phyloP scores from a whole-genome alignment of 768 basidiomycete species.

The Trametes meyenii region DNA sequence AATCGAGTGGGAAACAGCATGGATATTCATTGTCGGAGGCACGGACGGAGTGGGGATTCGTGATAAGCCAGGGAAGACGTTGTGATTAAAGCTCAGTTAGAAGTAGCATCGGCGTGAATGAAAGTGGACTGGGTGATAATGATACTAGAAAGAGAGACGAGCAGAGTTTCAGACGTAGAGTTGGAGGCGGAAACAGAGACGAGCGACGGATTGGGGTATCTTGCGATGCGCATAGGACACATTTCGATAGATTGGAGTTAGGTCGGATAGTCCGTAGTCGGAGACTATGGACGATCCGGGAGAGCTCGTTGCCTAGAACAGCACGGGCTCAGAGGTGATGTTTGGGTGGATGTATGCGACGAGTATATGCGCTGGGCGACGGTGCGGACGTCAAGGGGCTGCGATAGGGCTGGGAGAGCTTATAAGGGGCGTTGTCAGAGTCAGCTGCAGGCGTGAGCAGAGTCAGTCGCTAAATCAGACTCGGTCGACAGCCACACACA shows the following conservation, averaged over 20 bases:
- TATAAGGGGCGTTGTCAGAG: constrained; percentile 26
- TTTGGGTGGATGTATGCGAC: background rate
- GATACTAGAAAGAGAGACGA: constrained; percentile 17
- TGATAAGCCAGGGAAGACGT: constrained; percentile 19
- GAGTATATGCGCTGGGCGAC: background rate
- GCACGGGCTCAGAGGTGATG: constrained; percentile 18
- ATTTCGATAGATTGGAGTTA: constrained; percentile 27
- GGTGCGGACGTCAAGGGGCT: background rate
- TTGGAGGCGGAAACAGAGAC: background rate
- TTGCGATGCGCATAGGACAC: constrained; percentile 17
- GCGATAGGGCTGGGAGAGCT: constrained; percentile 8
- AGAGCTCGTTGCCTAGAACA: constrained; percentile 25
- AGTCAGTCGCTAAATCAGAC: constrained; percentile 24
- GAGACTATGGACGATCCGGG: constrained; percentile 36
- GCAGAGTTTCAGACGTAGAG: background rate
- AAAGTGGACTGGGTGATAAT: constrained; percentile 26
- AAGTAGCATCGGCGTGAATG: constrained; percentile 28
- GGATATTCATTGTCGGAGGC: constrained; percentile 32
- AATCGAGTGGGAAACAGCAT: constrained; percentile 50
- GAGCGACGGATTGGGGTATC: constrained; percentile 30
- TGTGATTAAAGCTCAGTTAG: constrained; percentile 25
- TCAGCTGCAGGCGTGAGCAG: constrained; percentile 23
- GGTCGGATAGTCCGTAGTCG: constrained; percentile 35
- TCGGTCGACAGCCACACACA: constrained; percentile 16
- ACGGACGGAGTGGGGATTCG: constrained; percentile 25